phyloP scores from a whole-genome alignment of 1,139 yeast genomes.

The Zygoascus hellenicus region DNA sequence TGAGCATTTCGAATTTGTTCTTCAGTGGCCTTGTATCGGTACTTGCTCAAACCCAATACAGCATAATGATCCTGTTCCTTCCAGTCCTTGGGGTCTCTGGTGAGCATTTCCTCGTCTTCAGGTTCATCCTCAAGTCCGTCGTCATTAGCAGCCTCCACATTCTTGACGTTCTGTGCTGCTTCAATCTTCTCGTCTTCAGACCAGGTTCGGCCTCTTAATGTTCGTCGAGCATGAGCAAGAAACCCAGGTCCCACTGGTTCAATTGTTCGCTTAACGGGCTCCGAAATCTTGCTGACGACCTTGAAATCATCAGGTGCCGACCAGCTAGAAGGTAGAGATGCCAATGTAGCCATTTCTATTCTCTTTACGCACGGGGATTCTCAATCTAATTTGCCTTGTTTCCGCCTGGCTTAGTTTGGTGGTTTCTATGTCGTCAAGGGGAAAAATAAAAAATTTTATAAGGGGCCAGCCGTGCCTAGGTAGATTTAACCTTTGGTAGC shows the following conservation, averaged over 20 bases:
- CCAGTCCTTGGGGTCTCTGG: slow-evolving; percentile 97
- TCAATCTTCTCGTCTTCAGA: slow-evolving; percentile 92
- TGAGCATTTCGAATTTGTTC: slow-evolving; percentile 95
- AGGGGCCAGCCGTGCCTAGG: neutral
- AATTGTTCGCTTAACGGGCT: slow-evolving; percentile 75
- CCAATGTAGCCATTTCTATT: slow-evolving; percentile 1
- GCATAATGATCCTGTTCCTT: slow-evolving; percentile 94
- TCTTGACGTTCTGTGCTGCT: slow-evolving; percentile 81
- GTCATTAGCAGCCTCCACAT: slow-evolving; percentile 61
- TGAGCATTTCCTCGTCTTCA: slow-evolving; percentile 63
- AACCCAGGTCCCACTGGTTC: slow-evolving; percentile 97
- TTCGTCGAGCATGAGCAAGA: slow-evolving; percentile 95
- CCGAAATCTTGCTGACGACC: slow-evolving; percentile 40
- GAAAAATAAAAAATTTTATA: slow-evolving; percentile 1
- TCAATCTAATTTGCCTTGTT: neutral
- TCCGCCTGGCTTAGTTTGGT: neutral
- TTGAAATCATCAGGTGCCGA: slow-evolving; percentile 30
- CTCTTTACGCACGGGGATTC: slow-evolving; percentile 15
- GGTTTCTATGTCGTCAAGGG: neutral
- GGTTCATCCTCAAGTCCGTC: slow-evolving; percentile 77
- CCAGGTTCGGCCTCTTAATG: slow-evolving; percentile 97
- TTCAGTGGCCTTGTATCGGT: slow-evolving; percentile 86
- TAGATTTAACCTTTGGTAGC: too few species aligned
- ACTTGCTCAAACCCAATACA: slow-evolving; percentile 86
- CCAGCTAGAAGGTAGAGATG: slow-evolving; percentile 24